Evolutionary conservation across 2,329 filamentous ascomycete genomes (phyloP).

Genomic region (Talaromyces sp.): DNA sequence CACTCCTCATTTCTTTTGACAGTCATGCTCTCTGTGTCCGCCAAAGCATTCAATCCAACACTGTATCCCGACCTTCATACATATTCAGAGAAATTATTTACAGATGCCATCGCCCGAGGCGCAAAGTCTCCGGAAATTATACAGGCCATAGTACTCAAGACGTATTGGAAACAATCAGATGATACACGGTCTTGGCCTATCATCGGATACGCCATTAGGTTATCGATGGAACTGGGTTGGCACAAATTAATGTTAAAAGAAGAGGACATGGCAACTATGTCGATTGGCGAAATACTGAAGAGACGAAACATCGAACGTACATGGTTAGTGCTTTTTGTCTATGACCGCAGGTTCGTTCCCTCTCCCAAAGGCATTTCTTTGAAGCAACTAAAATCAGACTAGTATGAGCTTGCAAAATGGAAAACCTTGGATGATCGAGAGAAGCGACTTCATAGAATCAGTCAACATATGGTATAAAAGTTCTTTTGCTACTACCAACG

Average conservation of each 20-base stretch:
- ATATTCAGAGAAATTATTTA: not conserved
- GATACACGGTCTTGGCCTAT: not conserved
- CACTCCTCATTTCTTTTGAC: slow-evolving; percentile 38
- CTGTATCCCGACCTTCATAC: not conserved
- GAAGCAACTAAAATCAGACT: too few species aligned
- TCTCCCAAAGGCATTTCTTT: not conserved
- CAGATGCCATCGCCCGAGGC: not conserved
- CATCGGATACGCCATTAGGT: not conserved
- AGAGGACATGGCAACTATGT: not conserved
- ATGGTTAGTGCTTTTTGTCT: slow-evolving; percentile 22
- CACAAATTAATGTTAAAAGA: not conserved
- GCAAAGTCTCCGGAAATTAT: not conserved
- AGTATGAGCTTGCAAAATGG: not conserved
- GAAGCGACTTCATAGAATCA: not conserved
- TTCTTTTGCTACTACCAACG: slow-evolving; percentile 20
- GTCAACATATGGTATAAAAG: not conserved
- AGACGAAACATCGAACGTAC: not conserved
- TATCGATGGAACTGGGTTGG: not conserved
- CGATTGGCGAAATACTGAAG: not conserved
- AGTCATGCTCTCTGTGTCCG: slow-evolving; percentile 34
- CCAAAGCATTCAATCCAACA: slow-evolving; percentile 29
- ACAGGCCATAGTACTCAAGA: not conserved
- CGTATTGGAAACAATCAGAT: not conserved
- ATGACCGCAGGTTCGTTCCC: slow-evolving; percentile 34
- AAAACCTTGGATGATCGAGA: not conserved